These are phyloP conservation scores for Cylindrotheca fusiformis DNA, from an alignment of 108 stramenopile genomes.

Conservation along the genomic window DNA sequence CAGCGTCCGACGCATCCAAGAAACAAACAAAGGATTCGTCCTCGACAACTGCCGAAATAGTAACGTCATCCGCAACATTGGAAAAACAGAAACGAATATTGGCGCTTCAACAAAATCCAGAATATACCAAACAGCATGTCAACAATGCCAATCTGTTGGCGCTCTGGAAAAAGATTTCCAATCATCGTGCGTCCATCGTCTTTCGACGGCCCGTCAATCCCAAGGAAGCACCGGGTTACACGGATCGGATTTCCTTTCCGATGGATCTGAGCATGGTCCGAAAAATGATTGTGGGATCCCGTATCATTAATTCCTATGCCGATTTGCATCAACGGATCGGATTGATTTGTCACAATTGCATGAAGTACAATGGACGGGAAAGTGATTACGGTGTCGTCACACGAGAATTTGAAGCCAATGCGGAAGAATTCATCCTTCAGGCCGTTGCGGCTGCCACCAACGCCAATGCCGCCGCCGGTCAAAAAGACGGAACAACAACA, in stretches of 20 bases:
- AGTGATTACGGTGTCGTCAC: conserved; percentile 73
- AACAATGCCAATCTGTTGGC: conserved; percentile 45
- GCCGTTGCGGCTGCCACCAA: conserved; percentile 19
- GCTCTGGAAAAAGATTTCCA: conserved; percentile 69
- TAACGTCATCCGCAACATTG: conserved; percentile 3
- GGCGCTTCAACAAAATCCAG: conserved; percentile 26
- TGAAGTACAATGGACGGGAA: conserved; percentile 75
- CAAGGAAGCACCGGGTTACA: conserved; percentile 77
- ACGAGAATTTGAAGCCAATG: conserved; percentile 58
- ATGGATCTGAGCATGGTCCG: conserved; percentile 75
- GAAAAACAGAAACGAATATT: conserved; percentile 16
- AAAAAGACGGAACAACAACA: neutral
- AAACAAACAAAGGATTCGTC: neutral
- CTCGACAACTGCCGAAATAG: neutral
- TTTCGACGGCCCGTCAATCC: conserved; percentile 81
- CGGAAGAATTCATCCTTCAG: conserved; percentile 20
- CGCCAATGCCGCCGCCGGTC: neutral
- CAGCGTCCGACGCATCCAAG: neutral
- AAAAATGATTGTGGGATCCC: conserved; percentile 66
- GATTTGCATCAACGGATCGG: conserved; percentile 56
- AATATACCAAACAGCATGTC: conserved; percentile 45
- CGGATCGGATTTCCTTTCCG: conserved; percentile 71
- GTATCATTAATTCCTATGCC: conserved; percentile 48
- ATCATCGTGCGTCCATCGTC: conserved; percentile 71
- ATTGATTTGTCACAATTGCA: conserved; percentile 77